Conservation (phyloP, 2,329 filamentous ascomycete species). For the Nothophoma quercina region DNA sequence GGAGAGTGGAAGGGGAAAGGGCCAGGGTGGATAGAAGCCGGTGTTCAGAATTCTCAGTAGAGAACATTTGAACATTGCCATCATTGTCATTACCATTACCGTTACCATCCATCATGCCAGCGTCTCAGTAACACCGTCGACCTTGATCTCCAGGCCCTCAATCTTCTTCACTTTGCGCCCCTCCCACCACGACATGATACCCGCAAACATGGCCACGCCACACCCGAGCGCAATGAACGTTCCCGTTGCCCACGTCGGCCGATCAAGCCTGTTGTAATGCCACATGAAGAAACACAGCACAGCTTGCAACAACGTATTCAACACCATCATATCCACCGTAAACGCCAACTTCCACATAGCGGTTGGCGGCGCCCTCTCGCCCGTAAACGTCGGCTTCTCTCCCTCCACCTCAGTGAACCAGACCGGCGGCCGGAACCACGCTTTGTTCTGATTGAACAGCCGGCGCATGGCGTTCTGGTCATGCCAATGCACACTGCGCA, state of each 20-base stretch:
- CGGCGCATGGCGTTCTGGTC: constrained; percentile 60
- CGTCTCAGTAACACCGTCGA: neutral
- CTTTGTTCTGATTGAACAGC: constrained; percentile 75
- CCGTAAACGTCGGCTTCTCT: constrained; percentile 66
- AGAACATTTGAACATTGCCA: neutral
- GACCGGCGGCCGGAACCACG: constrained; percentile 76
- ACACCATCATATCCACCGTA: constrained; percentile 78
- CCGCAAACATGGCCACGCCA: constrained; percentile 71
- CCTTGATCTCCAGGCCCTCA: constrained; percentile 31
- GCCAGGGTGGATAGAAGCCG: neutral
- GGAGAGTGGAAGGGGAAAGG: neutral
- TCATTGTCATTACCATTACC: neutral
- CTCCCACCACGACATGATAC: constrained; percentile 73
- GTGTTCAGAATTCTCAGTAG: neutral
- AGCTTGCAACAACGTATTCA: constrained; percentile 79
- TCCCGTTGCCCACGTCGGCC: constrained; percentile 76
- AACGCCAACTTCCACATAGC: constrained; percentile 77
- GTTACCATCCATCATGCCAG: neutral
- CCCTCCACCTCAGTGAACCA: constrained; percentile 62
- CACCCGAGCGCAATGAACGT: constrained; percentile 76
- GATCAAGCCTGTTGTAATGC: constrained; percentile 73
- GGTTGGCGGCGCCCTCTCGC: constrained; percentile 72
- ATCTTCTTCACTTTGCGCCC: constrained; percentile 58
- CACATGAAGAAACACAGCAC: constrained; percentile 82
- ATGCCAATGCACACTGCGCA: constrained; percentile 63